phyloP scores from a whole-genome alignment of 225 moss, liverwort and hornwort species.

The Anthoceros angustus region DNA sequence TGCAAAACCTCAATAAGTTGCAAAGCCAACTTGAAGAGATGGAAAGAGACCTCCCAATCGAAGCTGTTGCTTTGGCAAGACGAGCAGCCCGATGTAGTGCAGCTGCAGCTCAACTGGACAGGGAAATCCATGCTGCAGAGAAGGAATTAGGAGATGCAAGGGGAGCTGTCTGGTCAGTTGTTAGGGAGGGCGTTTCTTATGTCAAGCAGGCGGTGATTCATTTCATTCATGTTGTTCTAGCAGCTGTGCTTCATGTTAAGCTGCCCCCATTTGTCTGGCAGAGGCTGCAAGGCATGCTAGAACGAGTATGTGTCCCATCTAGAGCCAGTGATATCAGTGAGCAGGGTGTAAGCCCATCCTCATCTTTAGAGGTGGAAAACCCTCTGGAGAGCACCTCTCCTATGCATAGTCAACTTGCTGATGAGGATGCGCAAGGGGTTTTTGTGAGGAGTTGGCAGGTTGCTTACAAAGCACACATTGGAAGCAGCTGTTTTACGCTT shows the following conservation, averaged over 20 bases:
- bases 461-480: background rate
- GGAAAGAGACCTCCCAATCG: conserved; percentile 19
- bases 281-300: too few relatives aligned
- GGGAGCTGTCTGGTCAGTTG: conserved; percentile 7
- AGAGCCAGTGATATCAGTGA: background rate
- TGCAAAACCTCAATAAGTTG: conserved; percentile 12
- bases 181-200: conserved; percentile 3
- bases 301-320: too few relatives aligned
- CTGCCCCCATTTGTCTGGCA: background rate
- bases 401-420: background rate
- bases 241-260: background rate
- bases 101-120: conserved; percentile 9
- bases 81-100: conserved; percentile 27
- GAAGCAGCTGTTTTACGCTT: background rate
- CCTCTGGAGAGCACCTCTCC: background rate
- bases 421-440: background rate
- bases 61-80: conserved; percentile 31
- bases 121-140: background rate
- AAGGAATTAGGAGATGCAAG: background rate
- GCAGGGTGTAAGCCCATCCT: background rate
- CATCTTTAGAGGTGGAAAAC: background rate
- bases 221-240: background rate
- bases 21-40: conserved; percentile 13
- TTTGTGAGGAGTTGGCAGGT: background rate
- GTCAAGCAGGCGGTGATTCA: background rate